Evolutionary conservation across 2,329 filamentous ascomycete genomes (phyloP).

Genomic region (Penicillium aurantiogriseum): DNA sequence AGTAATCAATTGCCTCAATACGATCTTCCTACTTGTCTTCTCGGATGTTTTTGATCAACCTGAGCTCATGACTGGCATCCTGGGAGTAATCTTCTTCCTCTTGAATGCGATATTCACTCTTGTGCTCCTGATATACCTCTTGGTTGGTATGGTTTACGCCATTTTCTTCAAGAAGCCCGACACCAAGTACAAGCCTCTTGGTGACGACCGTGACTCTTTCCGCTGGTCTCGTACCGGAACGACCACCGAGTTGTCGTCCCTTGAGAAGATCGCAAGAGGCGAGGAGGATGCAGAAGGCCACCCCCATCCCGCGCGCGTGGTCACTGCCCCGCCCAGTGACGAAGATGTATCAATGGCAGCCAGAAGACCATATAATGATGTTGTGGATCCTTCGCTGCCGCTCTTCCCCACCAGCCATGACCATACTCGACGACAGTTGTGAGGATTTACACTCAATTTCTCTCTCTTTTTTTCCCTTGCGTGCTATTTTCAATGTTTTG

Average conservation of each 20-base stretch:
- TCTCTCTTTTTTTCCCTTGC: neutral
- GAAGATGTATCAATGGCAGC: conserved; percentile 10
- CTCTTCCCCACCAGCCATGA: conserved; percentile 6
- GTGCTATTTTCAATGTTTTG: neutral
- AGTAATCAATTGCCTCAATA: conserved; percentile 84
- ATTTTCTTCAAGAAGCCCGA: conserved; percentile 92
- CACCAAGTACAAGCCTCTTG: conserved; percentile 90
- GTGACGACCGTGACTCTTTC: conserved; percentile 90
- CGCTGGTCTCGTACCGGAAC: conserved; percentile 81
- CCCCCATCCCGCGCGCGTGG: neutral
- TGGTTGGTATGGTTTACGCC: conserved; percentile 72
- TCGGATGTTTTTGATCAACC: conserved; percentile 82
- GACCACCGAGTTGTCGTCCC: conserved; percentile 81
- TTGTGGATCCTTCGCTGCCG: conserved; percentile 9
- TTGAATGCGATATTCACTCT: conserved; percentile 81
- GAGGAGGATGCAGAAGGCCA: conserved; percentile 51
- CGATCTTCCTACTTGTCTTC: conserved; percentile 86
- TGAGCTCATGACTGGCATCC: conserved; percentile 76
- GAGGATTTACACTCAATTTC: neutral
- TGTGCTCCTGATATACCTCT: conserved; percentile 77
- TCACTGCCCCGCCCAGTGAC: conserved; percentile 5
- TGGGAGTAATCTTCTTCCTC: conserved; percentile 86
- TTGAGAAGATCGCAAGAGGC: conserved; percentile 83
- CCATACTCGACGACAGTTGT: neutral
- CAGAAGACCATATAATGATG: conserved; percentile 8